Evolutionary conservation across 331 rosid genomes (phyloP), one percentile per base, ranked within the genome.

Genomic region (Rosa hybrid): DNA sequence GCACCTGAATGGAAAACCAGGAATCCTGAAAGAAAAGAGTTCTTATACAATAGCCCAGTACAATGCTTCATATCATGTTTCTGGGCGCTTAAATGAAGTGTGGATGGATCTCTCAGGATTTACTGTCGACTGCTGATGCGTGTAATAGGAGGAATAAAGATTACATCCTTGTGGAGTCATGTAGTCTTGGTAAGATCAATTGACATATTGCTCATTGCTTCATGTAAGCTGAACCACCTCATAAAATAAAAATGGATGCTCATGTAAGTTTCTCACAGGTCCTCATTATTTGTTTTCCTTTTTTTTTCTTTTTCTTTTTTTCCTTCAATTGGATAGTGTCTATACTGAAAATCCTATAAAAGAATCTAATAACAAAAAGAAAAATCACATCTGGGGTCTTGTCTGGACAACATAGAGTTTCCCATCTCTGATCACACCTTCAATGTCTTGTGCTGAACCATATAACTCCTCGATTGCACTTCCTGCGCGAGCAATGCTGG

Each of bases 321-420:
- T 46, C 41, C 53, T 3, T 18, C 50, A 59, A 23, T 7, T 60
- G n/a, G 13, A 30, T 42, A 12, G 25, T 5, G 23, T 38, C 50
- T 49, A 50, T 0, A 1, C 8, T 71, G 68, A 18, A 48, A 64
- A 41, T 71, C 39, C 17, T 64, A 20, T 4, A 21, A 75, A 39
- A 25, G 23, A 67, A 8, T 12, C 50, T n/a, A 38, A 13, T 21
- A 77, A 42, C 59, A 81, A 67, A 41, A 14, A 34, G 12, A 69
- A 64, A 53, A 73, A 86, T 92, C 86, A 96, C 97, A 96, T 87
- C 83, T 96, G 99, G 73, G 98, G 98, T 80, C 99, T 90, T 83
- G 99, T 96, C 84, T 96, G 98, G 86, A 93, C 98, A 64, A 96
- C 97, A 59, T 85, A 93, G 82, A 96, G 80, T 88, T 96, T 88